These are phyloP conservation scores for Magnaporthales sp. DNA, from an alignment of 2,329 filamentous ascomycete genomes.

Conservation along the genomic window DNA sequence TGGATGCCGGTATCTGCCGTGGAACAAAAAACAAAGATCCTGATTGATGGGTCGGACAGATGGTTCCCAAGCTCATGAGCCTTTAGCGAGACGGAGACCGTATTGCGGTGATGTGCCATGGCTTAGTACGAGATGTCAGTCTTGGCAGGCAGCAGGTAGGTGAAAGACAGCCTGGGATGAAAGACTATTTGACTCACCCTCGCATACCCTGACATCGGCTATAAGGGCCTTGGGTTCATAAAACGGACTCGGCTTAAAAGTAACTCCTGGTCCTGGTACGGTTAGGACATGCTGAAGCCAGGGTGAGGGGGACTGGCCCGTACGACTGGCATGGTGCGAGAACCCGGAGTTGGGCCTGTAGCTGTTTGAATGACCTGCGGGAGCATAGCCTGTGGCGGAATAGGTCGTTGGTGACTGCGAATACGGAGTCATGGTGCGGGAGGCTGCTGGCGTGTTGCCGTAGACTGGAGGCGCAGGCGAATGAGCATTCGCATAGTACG, in stretches of 20 bases:
- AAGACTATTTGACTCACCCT: slow-evolving; percentile 46
- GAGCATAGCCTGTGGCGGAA: background rate
- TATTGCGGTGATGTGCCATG: slow-evolving; percentile 46
- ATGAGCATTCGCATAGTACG: background rate
- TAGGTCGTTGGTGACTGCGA: slow-evolving; percentile 2
- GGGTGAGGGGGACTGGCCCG: slow-evolving; percentile 1
- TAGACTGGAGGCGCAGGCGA: background rate
- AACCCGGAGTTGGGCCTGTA: slow-evolving; percentile 2
- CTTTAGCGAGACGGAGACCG: slow-evolving; percentile 34
- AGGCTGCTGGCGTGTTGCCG: background rate
- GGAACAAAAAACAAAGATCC: slow-evolving; percentile 79
- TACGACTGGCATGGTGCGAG: slow-evolving; percentile 4
- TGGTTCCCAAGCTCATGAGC: slow-evolving; percentile 45
- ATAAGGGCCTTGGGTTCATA: slow-evolving; percentile 63
- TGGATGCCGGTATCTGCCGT: slow-evolving; percentile 53
- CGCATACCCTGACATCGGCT: slow-evolving; percentile 57
- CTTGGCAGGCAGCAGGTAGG: background rate
- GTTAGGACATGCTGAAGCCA: slow-evolving; percentile 4
- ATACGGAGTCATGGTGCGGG: background rate
- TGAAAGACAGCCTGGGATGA: background rate
- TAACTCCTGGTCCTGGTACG: slow-evolving; percentile 12
- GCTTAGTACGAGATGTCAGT: slow-evolving; percentile 24
- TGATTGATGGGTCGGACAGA: slow-evolving; percentile 49
- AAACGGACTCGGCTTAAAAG: slow-evolving; percentile 72
- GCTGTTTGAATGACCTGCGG: background rate